Base-by-base conservation (phyloP, 192 early-diverging fungal genomes). In the Podila clonocystis region DNA sequence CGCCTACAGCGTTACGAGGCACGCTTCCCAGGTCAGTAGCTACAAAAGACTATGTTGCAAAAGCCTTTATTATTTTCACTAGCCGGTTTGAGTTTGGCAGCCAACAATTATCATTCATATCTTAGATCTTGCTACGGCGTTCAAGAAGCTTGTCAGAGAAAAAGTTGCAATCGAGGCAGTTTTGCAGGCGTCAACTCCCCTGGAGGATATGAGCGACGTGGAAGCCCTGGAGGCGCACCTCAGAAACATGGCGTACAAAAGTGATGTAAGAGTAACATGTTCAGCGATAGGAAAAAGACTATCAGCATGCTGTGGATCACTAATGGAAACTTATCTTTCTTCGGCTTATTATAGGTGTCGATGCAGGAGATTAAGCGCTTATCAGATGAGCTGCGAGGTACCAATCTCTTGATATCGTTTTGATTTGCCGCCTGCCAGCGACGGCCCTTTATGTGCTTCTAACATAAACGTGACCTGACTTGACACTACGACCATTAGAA, bases 351-450 rank as follows among this genome's bases (percentile, higher is more conserved):
- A 52, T 67, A 74, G 72, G 66, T 84, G 11, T 80, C 76, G 1
- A 80, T 84, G 83, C 72, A 84, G 58, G 83, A 84, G 48, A 84
- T 84, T 36, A 84, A 66, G 30, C 63, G 83, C 24, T 24, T 84
- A 38, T 79, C 57, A 12, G 75, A 84, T 9, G 69, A 78, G 26
- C 60, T 80, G 9, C 65, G 64, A 65, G 75, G 75, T 78, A 66
- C 11, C 22, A 52, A 20, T 33, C 33, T 33, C 33, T 28, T 41
- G 38, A 41, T 11, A 41, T 41, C 0, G 12, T 41, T 9, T 0
- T 41, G 38, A 41, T 41, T 13, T 2, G 2, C 38, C 38, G 7
- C 38, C 12, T 41, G 38, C 38, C 38, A 41, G 38, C 12, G 7
- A 41, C 12, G 9, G 38, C 12, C 0, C 38, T 41, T 41, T 3